phyloP scores from a whole-genome alignment of 2,329 filamentous ascomycete species.

The Alternaria longipes region DNA sequence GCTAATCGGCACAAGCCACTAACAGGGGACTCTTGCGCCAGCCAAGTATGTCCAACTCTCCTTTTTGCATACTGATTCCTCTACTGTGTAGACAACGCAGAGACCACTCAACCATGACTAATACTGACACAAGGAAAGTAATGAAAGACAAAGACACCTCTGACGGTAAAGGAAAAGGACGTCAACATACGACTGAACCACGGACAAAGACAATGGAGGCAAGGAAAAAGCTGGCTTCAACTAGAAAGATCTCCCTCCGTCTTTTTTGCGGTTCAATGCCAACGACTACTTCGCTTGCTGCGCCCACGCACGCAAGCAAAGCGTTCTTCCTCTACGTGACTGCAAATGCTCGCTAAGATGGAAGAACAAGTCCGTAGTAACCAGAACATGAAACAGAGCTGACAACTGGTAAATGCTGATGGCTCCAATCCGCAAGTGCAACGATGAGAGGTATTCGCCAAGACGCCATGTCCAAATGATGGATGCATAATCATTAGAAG shows the following conservation, averaged over 20 bases:
- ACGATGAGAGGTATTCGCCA: constrained; percentile 51
- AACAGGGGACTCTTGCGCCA: constrained; percentile 41
- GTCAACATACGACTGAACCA: constrained; percentile 31
- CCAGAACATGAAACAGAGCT: constrained; percentile 53
- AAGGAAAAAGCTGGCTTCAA: constrained; percentile 40
- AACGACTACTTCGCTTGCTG: constrained; percentile 31
- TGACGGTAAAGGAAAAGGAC: constrained; percentile 33
- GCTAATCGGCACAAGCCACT: constrained; percentile 32
- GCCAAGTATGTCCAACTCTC: constrained; percentile 32
- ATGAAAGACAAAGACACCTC: constrained; percentile 29
- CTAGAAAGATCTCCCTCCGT: constrained; percentile 31
- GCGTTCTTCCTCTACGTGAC: constrained; percentile 44
- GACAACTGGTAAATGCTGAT: constrained; percentile 54
- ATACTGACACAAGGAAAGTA: constrained; percentile 35
- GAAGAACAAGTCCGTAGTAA: constrained; percentile 53
- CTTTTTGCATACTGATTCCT: constrained; percentile 22
- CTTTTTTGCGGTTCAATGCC: constrained; percentile 34
- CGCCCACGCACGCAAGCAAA: constrained; percentile 26
- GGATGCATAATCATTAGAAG: constrained; percentile 74
- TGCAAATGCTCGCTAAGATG: constrained; percentile 54
- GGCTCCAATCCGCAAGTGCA: constrained; percentile 47
- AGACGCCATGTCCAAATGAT: constrained; percentile 54
- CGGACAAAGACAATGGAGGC: constrained; percentile 39
- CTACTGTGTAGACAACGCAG: constrained; percentile 27
- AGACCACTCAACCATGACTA: constrained; percentile 19